Percentiles rank a stretch among this genome's conserved stretches.
Evolutionary conservation across 192 early-diverging fungal species (phyloP).

Genomic region (Podochytrium sp.): DNA sequence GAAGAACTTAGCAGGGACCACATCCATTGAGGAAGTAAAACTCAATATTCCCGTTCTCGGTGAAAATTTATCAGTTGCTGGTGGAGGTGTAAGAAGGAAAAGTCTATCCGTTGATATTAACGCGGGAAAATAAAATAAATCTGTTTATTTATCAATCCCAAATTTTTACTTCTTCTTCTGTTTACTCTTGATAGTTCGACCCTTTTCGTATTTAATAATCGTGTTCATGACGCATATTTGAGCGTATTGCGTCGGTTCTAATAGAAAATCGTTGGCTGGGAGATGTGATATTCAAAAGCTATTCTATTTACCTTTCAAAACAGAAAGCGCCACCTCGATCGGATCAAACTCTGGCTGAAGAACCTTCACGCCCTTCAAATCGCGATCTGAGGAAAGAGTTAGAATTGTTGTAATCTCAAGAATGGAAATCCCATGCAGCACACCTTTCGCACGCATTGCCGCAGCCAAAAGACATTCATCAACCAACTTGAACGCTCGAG

Average conservation of each 20-base stretch:
- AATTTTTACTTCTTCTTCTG: no score
- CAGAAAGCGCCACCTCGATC: conserved; percentile 10
- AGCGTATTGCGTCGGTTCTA: conserved; percentile 6
- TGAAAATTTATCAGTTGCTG: no score
- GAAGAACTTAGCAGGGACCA: no score
- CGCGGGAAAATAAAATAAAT: no score
- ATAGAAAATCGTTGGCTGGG: neutral
- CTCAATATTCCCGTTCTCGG: no score
- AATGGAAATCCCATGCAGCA: neutral
- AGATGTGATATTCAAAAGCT: neutral
- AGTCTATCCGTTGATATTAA: no score
- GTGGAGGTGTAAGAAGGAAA: no score
- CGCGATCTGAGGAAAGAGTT: neutral
- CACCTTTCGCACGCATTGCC: conserved; percentile 9
- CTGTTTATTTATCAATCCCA: no score
- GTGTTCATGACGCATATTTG: conserved; percentile 30
- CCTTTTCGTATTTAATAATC: conserved; percentile 20
- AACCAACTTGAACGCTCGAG: conserved; percentile 12
- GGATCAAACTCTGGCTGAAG: conserved; percentile 27
- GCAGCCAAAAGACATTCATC: conserved; percentile 14
- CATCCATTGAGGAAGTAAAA: no score
- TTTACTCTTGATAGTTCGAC: conserved; percentile 16
- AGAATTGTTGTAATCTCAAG: neutral
- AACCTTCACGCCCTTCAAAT: conserved; percentile 1
- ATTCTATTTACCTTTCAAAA: conserved; percentile 2